Evolutionary conservation across 2,329 filamentous ascomycete species (phyloP), one percentile per base, ranked within the genome.

Genomic region (Verticillium dahliae): DNA sequence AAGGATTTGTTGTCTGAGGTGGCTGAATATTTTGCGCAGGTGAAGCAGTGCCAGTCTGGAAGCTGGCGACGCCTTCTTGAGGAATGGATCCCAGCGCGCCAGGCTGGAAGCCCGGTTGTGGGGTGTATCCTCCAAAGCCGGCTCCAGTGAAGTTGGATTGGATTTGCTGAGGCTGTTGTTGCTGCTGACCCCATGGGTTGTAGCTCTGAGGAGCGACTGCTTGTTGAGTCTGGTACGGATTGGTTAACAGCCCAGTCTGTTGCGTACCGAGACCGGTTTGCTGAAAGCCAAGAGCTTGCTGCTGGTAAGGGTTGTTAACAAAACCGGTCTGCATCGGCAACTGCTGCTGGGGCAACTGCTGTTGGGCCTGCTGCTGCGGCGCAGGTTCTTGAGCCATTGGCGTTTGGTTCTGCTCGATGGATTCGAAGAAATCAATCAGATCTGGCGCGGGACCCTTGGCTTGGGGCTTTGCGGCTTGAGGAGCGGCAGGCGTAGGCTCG

Each of bases 361-460:
- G 39, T 61, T 68, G 68, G 65, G 66, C 60, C 61, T 68, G 61
- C 65, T 71, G 60, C 31, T 66, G 76, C 45, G 75, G 67, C 41
- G 75, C 72, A 33, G 70, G 69, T 27, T 73, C 74, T 59, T 78
- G 74, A 1, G 75, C 81, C 81, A 91, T 85, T 1, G 88, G 81
- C 59, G 90, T 90, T 73, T 95, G 92, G 66, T 93, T 92, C 71
- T 92, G 87, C 70, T 97, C 93, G 69, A 96, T 97, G 6, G 92
- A 93, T 70, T 89, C 94, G 73, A 97, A 97, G 76, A 96, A 97
- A 78, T 94, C 95, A 71, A 96, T 98, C 64, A 96, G 81, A 78
- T 96, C 90, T 34, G 88, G 86, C 67, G 85, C 87, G 34, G 88
- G 86, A 1, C 84, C 87, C 74, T 89, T 92, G 39, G 76, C 73